These are phyloP conservation scores for Erysimum cheiri DNA, from an alignment of 441 rosid genomes.

Conservation along the genomic window DNA sequence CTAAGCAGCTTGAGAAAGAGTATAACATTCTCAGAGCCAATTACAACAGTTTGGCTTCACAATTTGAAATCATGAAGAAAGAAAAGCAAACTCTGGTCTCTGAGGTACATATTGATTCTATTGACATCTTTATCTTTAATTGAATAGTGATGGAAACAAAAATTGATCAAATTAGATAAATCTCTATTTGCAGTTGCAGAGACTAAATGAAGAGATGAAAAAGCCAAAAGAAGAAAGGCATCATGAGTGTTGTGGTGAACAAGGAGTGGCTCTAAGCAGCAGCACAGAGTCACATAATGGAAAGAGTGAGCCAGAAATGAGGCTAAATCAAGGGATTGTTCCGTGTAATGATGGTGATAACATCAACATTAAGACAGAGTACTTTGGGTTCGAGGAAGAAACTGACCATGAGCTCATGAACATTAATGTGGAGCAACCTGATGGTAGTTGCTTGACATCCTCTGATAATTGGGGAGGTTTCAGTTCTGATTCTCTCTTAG, in stretches of 20 bases:
- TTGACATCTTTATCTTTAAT: background rate
- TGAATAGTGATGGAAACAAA: background rate
- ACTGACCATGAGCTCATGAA: conserved; percentile 41
- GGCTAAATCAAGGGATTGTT: conserved; percentile 27
- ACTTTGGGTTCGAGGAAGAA: conserved; percentile 41
- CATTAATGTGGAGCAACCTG: conserved; percentile 46
- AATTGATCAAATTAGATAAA: background rate
- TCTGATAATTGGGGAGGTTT: conserved; percentile 54
- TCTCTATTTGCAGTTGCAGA: conserved; percentile 55
- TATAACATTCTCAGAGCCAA: conserved; percentile 55
- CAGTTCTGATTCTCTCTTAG: conserved; percentile 47
- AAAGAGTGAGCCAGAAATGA: conserved; percentile 45
- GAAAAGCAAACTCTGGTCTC: conserved; percentile 58
- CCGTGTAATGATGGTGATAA: conserved; percentile 29
- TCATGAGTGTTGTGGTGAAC: conserved; percentile 30
- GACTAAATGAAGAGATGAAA: conserved; percentile 47
- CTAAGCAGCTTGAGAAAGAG: conserved; percentile 71
- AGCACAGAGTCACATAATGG: conserved; percentile 42
- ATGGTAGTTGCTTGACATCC: conserved; percentile 48
- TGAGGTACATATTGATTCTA: conserved; percentile 50
- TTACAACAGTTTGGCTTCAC: conserved; percentile 56
- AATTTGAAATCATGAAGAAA: conserved; percentile 57
- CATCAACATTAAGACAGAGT: conserved; percentile 32
- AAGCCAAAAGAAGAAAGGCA: conserved; percentile 35
- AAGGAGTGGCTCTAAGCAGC: conserved; percentile 41